Percentiles rank a stretch among this genome's conserved stretches.
These are phyloP conservation scores for Coccomyxa subellipsoidea DNA, from an alignment of 163 green algal species.

Conservation along the genomic window DNA sequence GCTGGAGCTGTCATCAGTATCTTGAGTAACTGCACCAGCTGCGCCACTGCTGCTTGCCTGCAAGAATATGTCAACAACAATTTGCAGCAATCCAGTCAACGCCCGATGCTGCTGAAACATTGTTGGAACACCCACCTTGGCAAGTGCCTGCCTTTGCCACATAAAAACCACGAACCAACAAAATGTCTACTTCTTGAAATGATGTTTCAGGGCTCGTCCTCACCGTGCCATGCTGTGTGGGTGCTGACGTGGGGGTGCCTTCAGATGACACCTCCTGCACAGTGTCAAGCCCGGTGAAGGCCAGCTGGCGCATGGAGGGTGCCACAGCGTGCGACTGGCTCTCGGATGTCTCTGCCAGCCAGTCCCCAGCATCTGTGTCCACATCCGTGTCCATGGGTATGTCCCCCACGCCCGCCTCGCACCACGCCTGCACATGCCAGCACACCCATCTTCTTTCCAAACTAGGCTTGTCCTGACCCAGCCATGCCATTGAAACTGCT, in stretches of 20 bases:
- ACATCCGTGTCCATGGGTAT: background rate
- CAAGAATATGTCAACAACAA: too few relatives aligned
- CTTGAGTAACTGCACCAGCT: background rate
- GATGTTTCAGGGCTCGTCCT: too few relatives aligned
- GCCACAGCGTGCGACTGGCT: background rate
- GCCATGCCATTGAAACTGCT: too few relatives aligned
- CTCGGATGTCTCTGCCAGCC: constrained; percentile 12
- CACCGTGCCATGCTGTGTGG: background rate
- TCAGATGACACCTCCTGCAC: constrained; percentile 15
- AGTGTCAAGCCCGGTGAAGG: constrained; percentile 9
- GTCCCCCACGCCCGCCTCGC: constrained; percentile 3
- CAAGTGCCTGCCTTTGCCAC: background rate
- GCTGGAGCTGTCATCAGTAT: background rate
- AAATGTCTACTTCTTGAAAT: too few relatives aligned
- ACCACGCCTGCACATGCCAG: constrained; percentile 21
- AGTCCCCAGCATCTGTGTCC: constrained; percentile 12
- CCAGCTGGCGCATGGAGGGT: background rate
- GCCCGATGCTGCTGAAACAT: too few relatives aligned
- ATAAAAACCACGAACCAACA: too few relatives aligned
- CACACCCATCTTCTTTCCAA: background rate
- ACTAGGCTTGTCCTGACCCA: too few relatives aligned
- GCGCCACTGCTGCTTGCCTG: background rate
- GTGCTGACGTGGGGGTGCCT: background rate
- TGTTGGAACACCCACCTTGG: too few relatives aligned
- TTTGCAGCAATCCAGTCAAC: too few relatives aligned